phyloP scores from a whole-genome alignment of 352 stramenopile genomes.

The Globisporangium cystogenes region DNA sequence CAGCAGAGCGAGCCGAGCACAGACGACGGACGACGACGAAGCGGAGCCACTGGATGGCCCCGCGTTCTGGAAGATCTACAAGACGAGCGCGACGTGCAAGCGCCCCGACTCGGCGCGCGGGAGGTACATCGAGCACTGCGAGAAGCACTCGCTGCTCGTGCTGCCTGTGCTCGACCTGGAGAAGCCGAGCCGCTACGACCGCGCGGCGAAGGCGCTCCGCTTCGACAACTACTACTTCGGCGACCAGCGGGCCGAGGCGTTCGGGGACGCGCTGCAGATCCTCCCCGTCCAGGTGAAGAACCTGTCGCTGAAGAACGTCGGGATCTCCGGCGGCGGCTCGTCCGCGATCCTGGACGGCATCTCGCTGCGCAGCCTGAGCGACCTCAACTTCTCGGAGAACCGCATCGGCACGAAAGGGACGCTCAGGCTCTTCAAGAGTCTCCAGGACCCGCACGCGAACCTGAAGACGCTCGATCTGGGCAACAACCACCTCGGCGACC shows the following conservation, averaged over 20 bases:
- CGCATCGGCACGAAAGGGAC: conserved; percentile 46
- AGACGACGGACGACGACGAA: not conserved
- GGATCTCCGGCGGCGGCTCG: conserved; percentile 46
- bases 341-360: conserved; percentile 56
- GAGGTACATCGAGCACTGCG: conserved; percentile 54
- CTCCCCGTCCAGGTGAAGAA: conserved; percentile 48
- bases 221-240: conserved; percentile 81
- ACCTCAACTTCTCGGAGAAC: conserved; percentile 69
- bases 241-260: conserved; percentile 51
- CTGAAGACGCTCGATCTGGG: conserved; percentile 59
- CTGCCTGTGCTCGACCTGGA: conserved; percentile 62
- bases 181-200: conserved; percentile 36
- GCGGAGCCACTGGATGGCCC: conserved; percentile 8
- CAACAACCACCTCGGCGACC: conserved; percentile 71
- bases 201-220: conserved; percentile 25
- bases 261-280: conserved; percentile 52
- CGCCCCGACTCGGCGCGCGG: conserved; percentile 45
- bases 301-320: conserved; percentile 70
- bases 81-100: conserved; percentile 27
- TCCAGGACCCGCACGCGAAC: conserved; percentile 50
- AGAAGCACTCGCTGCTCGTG: conserved; percentile 53
- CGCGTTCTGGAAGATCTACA: conserved; percentile 62
- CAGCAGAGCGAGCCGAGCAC: not conserved
- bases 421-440: conserved; percentile 43
- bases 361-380: conserved; percentile 37